Conservation (phyloP, 2,329 filamentous ascomycete genomes). For the Dendrostoma leiphaemia region DNA sequence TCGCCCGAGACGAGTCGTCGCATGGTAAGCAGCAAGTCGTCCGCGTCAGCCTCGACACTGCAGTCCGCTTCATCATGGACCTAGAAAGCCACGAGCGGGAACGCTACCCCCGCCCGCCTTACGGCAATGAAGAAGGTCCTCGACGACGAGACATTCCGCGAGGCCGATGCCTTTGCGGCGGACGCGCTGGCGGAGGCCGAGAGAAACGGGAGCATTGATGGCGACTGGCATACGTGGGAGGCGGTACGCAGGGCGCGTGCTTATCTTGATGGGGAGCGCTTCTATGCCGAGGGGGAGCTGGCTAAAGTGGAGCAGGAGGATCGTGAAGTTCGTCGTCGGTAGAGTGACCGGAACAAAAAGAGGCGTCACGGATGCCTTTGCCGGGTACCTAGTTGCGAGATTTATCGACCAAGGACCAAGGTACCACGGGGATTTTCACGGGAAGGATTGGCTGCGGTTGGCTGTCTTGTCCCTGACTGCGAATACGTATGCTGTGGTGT, state of each 20-base stretch:
- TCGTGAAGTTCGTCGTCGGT: too few relatives aligned
- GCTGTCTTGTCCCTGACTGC: too few relatives aligned
- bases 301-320: too few relatives aligned
- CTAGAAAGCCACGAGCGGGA: neutral
- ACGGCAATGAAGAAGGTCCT: conserved; percentile 1
- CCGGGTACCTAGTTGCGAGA: too few relatives aligned
- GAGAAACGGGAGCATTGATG: neutral
- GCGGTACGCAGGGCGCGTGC: neutral
- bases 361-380: too few relatives aligned
- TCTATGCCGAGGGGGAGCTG: too few relatives aligned
- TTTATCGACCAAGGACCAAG: too few relatives aligned
- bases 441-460: too few relatives aligned
- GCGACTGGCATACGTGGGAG: neutral
- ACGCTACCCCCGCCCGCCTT: neutral
- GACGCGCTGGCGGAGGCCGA: neutral
- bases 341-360: too few relatives aligned
- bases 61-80: conserved; percentile 1
- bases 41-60: neutral
- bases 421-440: too few relatives aligned
- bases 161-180: neutral
- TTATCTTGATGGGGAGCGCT: neutral
- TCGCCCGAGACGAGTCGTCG: neutral
- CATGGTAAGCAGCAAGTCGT: neutral
- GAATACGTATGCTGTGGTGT: too few relatives aligned
- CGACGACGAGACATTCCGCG: neutral